A percentile compares a stretch with the other conserved stretches of the same genome.
Evolutionary conservation across 1,139 yeast genomes (phyloP).

Genomic region (Meyerozyma guilliermondii): DNA sequence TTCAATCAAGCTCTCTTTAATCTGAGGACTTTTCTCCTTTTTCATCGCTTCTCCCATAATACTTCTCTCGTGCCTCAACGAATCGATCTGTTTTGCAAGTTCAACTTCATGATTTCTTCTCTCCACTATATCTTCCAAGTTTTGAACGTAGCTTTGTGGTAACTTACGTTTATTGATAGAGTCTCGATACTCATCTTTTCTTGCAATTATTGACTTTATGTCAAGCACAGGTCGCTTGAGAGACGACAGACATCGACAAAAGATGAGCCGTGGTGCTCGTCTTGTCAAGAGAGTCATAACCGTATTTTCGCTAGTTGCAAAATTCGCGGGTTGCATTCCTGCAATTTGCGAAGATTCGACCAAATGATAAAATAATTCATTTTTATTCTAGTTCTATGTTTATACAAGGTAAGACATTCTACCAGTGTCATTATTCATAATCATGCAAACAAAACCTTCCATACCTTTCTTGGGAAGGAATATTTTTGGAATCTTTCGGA

Average conservation of each 20-base stretch:
- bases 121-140: constrained; percentile 27
- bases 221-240: constrained; percentile 44
- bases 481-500: constrained; percentile 19
- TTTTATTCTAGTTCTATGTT: neutral
- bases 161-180: constrained; percentile 46
- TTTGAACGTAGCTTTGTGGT: constrained; percentile 18
- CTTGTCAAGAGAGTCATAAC: neutral
- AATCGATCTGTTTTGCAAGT: constrained; percentile 18
- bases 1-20: constrained; percentile 25
- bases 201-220: constrained; percentile 38
- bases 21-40: constrained; percentile 10
- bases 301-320: neutral
- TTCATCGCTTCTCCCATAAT: constrained; percentile 21
- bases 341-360: too few species aligned
- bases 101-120: constrained; percentile 21
- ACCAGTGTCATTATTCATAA: neutral
- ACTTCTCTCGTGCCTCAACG: constrained; percentile 25
- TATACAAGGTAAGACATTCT: neutral
- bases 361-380: neutral
- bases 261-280: neutral
- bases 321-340: neutral
- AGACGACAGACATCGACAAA: constrained; percentile 1
- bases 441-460: constrained; percentile 18
- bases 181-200: constrained; percentile 32
- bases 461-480: constrained; percentile 21